Base-by-base conservation (phyloP, 192 early-diverging fungal species). In the Phycomyces blakesleeanus region DNA sequence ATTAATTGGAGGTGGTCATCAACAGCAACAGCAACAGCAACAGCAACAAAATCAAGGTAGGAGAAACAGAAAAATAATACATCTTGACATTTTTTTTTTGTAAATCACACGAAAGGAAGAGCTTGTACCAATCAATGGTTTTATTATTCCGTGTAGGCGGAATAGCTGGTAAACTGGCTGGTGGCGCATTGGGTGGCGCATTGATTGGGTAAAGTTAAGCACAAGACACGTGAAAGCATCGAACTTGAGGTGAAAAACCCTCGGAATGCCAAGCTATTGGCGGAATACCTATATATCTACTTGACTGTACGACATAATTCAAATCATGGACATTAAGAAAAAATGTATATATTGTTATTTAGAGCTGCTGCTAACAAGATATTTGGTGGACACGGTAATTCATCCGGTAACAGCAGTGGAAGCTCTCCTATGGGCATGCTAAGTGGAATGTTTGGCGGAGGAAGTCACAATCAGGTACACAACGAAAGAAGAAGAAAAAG, bases 351-450 rank as follows among this genome's bases (percentile, higher is more conserved):
- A 41, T 22, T 24, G 2, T 21, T 61, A 37, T 38, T 50, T 61
- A 61, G 59, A 1, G 44, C 49, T 61, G 49, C 59, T 51, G 49
- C 59, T 16, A 47, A 11, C 24, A 59, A 40, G 12, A 59, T 59
- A 47, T 47, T 47, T 47, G 44, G 44, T 47, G 44, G 44, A 47
- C 44, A 34, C 7, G 29, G 29, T 5, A 34, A 34, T 34, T 34
- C 29, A 34, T 34, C 44, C 11, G 15, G 18, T 11, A 47, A 47
- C 11, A 47, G 18, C 11, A 47, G 18, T 18, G 15, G 18, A 3
- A 47, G 44, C 11, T 47, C 44, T 34, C 29, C 29, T 34, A 34
- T 34, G 44, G 11, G 11, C 11, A 18, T 14, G 18, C 2, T 47
- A 3, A 18, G 44, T 47, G 44, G 44, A 47, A 14, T 47, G 15